These are phyloP conservation scores for Trapa incisa DNA, from an alignment of 345 rosid species.

Conservation along the genomic window DNA sequence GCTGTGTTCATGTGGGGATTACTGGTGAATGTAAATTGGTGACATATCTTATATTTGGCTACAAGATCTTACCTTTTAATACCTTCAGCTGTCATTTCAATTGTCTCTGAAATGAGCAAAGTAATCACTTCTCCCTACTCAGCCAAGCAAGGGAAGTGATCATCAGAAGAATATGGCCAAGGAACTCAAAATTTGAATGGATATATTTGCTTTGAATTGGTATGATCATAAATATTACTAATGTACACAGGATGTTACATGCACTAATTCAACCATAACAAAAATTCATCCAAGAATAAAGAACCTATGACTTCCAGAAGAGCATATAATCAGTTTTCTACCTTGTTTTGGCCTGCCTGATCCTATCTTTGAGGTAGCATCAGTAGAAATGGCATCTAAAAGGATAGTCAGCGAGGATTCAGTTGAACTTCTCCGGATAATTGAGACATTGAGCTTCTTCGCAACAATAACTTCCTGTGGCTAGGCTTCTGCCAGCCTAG, in stretches of 20 bases:
- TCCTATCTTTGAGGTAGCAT: not conserved
- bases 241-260: not conserved
- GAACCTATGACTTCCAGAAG: not conserved
- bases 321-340: not conserved
- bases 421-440: slow-evolving; percentile 8
- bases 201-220: no score
- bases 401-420: slow-evolving; percentile 5
- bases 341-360: not conserved
- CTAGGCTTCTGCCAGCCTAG: slow-evolving; percentile 35
- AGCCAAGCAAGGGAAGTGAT: no score
- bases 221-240: not conserved
- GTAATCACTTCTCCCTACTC: no score
- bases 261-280: no score
- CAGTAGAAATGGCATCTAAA: not conserved
- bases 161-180: no score
- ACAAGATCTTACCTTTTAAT: not conserved
- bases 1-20: slow-evolving; percentile 40
- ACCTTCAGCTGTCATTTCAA: no score
- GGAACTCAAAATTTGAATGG: no score
- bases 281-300: not conserved
- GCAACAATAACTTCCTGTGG: slow-evolving; percentile 10
- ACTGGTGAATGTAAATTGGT: slow-evolving; percentile 21
- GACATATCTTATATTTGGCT: no score
- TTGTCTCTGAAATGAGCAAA: no score
- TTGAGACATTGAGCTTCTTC: slow-evolving; percentile 5